Base-by-base conservation (phyloP, 805 yeast genomes). In the Tetrapisispora iriomotensis region DNA sequence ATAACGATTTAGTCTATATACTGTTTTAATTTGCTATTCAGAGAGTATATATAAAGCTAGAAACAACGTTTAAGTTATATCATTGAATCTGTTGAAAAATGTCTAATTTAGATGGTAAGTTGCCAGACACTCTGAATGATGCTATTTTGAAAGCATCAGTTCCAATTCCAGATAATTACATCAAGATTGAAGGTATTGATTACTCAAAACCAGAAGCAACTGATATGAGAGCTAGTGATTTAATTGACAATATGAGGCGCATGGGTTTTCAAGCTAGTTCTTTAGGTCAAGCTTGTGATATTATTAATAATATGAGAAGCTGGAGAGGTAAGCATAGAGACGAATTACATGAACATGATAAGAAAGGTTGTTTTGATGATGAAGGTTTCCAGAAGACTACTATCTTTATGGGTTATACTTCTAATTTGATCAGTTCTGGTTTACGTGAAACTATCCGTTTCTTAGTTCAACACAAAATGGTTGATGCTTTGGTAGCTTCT, bases 241-340 rank as follows among this genome's bases (percentile, higher is more conserved):
- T 92, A 48, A 73, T 92, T 46, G 68, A 67, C 25, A 75, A 90
- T 24, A 92, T 94, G 98, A 78, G 70, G 51, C 78, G 77, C 28
- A 92, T 94, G 96, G 99, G 99, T 7, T 92, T 90, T 69, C 99
- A 92, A 67, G 98, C 94, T 8, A 75, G 88, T 7, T 72, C 90
- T 6, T 71, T 92, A 34, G 79, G 87, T 24, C 71, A 77, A 49
- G 96, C 96, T 2, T 87, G 96, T 60, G 95, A 87, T 23, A 85
- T 94, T 49, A 86, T 92, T 43, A 77, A 90, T 55, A 78, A 82
- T 35, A 92, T 92, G 99, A 76, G 96, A 64, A 42, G 65, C 18
- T 92, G 97, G 97, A 77, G 90, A 63, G 98, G 97, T 40, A 74
- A 74, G 42, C 83, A 83, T 53, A 74, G 64, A 26, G 79, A 75